Conservation (phyloP, 768 basidiomycete genomes). For the Mycena polygramma region DNA sequence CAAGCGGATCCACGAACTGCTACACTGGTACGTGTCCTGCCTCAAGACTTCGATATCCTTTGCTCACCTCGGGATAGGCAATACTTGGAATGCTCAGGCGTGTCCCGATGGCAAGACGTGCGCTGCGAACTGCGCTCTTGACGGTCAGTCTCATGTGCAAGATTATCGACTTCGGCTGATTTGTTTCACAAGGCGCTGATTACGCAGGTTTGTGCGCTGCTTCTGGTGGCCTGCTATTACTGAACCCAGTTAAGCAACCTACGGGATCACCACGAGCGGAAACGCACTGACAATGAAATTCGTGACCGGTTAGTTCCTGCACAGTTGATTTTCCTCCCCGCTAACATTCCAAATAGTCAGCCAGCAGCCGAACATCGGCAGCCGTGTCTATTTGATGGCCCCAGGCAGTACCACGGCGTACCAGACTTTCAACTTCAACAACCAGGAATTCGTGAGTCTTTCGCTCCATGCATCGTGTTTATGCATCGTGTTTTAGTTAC, state of each 20-base stretch:
- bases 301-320: constrained; percentile 45
- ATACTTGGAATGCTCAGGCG: constrained; percentile 37
- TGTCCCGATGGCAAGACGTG: constrained; percentile 64
- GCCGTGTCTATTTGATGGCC: constrained; percentile 63
- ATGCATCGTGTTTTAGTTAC: not conserved
- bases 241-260: constrained; percentile 55
- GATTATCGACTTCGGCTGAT: not conserved
- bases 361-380: constrained; percentile 48
- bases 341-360: constrained; percentile 8
- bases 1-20: constrained; percentile 54
- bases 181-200: constrained; percentile 2
- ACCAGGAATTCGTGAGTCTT: constrained; percentile 63
- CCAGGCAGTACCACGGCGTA: constrained; percentile 58
- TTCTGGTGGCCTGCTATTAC: not conserved
- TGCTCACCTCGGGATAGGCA: not conserved
- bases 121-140: constrained; percentile 57
- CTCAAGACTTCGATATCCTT: not conserved
- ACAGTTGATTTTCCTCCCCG: not conserved
- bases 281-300: constrained; percentile 60
- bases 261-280: constrained; percentile 64
- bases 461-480: not conserved
- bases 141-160: constrained; percentile 40
- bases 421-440: constrained; percentile 64
- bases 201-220: constrained; percentile 12
- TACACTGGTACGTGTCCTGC: constrained; percentile 50